phyloP scores from a whole-genome alignment of 805 yeast species.

The Debaryomyces castellii region DNA sequence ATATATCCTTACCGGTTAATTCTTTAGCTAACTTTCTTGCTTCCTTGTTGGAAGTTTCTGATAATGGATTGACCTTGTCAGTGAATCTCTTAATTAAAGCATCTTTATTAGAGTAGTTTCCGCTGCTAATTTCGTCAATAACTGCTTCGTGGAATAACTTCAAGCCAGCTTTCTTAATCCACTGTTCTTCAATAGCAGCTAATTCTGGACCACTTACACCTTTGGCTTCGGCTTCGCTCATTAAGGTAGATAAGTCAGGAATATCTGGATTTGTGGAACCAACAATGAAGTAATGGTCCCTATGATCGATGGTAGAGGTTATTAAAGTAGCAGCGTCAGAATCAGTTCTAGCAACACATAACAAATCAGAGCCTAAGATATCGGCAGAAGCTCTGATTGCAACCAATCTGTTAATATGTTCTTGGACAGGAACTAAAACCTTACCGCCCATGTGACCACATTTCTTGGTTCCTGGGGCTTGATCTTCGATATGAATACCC shows the following conservation, averaged over 20 bases:
- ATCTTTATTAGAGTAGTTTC: constrained; percentile 58
- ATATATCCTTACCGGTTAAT: constrained; percentile 76
- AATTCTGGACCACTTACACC: constrained; percentile 75
- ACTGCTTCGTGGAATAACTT: constrained; percentile 92
- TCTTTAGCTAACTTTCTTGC: constrained; percentile 75
- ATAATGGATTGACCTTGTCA: constrained; percentile 68
- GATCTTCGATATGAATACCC: constrained; percentile 98
- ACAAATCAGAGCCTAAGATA: constrained; percentile 81
- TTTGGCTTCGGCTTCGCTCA: constrained; percentile 75
- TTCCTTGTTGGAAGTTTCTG: constrained; percentile 73
- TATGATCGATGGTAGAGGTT: constrained; percentile 88
- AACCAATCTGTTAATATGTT: constrained; percentile 90
- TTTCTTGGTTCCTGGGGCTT: constrained; percentile 97
- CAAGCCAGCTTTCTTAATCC: constrained; percentile 81
- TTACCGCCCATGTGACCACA: constrained; percentile 99
- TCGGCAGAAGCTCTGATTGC: constrained; percentile 96
- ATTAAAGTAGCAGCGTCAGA: constrained; percentile 96
- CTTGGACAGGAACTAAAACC: constrained; percentile 95
- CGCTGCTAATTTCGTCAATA: constrained; percentile 70
- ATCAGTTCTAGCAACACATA: constrained; percentile 93
- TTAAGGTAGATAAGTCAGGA: constrained; percentile 69
- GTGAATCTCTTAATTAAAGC: constrained; percentile 64
- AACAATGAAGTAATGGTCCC: constrained; percentile 90
- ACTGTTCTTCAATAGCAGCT: constrained; percentile 72
- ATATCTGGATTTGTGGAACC: constrained; percentile 88